Conservation (phyloP, 163 green algal species). For the Chloromonas sp. region DNA sequence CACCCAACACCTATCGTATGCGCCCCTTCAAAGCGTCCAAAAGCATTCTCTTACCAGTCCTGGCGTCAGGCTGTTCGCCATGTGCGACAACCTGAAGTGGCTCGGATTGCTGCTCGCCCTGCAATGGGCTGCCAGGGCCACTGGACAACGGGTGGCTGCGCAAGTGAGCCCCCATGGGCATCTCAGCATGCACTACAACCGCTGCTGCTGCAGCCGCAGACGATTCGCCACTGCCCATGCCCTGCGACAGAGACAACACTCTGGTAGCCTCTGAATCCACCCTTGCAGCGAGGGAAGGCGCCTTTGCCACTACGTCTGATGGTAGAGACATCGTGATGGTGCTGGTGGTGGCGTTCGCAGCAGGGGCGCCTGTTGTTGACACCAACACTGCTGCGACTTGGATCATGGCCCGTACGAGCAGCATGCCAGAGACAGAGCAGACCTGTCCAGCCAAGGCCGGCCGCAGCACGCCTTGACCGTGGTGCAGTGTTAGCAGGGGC, state of each 20-base stretch:
- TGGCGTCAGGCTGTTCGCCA: no score
- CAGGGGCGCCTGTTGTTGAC: not conserved
- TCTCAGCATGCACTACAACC: not conserved
- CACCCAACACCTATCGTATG: no score
- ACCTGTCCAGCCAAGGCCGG: not conserved
- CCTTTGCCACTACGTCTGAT: no score
- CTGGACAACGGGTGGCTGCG: not conserved
- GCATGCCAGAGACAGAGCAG: not conserved
- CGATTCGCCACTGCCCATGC: not conserved
- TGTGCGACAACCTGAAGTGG: not conserved
- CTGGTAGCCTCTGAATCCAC: not conserved
- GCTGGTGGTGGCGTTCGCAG: not conserved
- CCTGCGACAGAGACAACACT: not conserved
- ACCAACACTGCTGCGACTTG: no score
- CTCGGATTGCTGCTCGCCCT: not conserved
- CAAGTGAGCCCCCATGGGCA: not conserved
- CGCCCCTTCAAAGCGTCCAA: not conserved
- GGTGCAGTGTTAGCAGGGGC: not conserved
- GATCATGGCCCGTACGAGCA: not conserved
- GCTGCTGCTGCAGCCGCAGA: not conserved
- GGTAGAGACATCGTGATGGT: no score
- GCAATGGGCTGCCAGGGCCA: not conserved
- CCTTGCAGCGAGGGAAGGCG: no score
- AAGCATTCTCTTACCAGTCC: no score
- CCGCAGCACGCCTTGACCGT: not conserved